Percentiles rank a stretch among this genome's conserved stretches.
Evolutionary conservation across 805 yeast genomes (phyloP).

Genomic region (Kazachstania africana): DNA sequence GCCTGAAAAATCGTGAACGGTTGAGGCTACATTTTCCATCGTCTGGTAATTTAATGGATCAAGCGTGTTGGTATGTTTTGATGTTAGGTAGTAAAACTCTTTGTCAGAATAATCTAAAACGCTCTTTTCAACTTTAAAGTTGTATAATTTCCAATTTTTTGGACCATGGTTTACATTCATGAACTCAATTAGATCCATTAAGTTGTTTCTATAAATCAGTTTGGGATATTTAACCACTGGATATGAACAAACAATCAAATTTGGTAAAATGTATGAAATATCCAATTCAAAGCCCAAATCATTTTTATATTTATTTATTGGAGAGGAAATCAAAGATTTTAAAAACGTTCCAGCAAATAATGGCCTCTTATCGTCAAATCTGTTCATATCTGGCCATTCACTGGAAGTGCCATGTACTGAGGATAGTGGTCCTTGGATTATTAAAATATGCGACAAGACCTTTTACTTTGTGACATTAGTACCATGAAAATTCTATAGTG

Average conservation of each 20-base stretch:
- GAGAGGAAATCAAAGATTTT: conserved; percentile 5
- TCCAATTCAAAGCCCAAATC: conserved; percentile 36
- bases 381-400: no score
- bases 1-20: not conserved
- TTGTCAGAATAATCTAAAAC: conserved; percentile 27
- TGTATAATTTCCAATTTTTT: conserved; percentile 60
- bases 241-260: conserved; percentile 62
- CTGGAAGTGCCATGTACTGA: no score
- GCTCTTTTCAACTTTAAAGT: conserved; percentile 49
- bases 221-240: conserved; percentile 43
- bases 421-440: no score
- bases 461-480: no score
- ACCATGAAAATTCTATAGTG: no score
- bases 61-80: not conserved
- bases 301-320: conserved; percentile 17
- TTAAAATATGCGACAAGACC: no score
- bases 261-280: conserved; percentile 52
- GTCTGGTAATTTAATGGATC: not conserved
- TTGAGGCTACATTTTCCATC: not conserved
- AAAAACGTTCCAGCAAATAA: no score
- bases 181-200: conserved; percentile 38
- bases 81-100: no score
- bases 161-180: conserved; percentile 35
- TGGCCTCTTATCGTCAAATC: no score
- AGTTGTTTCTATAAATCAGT: conserved; percentile 39